Evolutionary conservation across 2,329 filamentous ascomycete species (phyloP), one percentile per base, ranked within the genome.

Genomic region (Colletotrichum cereale): DNA sequence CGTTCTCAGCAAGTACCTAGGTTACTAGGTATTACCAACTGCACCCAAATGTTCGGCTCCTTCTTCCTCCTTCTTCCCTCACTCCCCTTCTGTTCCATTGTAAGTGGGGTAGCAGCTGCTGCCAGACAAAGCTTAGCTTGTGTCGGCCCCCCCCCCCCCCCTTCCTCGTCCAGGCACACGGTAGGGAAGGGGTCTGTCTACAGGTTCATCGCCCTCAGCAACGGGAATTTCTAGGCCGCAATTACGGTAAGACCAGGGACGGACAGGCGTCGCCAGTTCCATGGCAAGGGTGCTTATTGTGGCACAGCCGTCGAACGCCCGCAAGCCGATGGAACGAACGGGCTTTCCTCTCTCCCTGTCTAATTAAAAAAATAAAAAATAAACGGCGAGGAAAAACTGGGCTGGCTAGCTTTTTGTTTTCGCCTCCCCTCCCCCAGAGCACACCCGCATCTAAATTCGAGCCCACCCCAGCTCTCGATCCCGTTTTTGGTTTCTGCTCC

Each of bases 81-180:
- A 21, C 10, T 53, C 18, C 29, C 18, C 31, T 29, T 48, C 52
- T 47, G 52, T 63, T 64, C 65, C 52, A 58, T 63, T 44, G 21
- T 14, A 11, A 53, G 68, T 63, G 68, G 65, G 29, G 21, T 53
- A 40, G 16, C 24, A 55, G 16, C 40, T n/a, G 26, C 56, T 62
- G 56, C 56, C 64, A 68, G 58, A 58, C 36, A 48, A 63, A 68
- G 68, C 68, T 71, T 68, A 68, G 68, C 65, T 58, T 26, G 53
- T 24, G 60, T 57, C n/a, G 29, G 29, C 34, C 42, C 60, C 60
- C 65, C 48, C 57, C 29, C 57, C 29, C n/a, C 42, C 42, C 42
- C n/a, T 12, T 34, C 31, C 31, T 8, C 8, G 2, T n/a, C 21
- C 57, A 61, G 57, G 31, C n/a, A 62, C 44, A 38, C 29, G 26